Evolutionary conservation across 306 rosid species (phyloP).

Genomic region (Casuarina cunninghamiana): DNA sequence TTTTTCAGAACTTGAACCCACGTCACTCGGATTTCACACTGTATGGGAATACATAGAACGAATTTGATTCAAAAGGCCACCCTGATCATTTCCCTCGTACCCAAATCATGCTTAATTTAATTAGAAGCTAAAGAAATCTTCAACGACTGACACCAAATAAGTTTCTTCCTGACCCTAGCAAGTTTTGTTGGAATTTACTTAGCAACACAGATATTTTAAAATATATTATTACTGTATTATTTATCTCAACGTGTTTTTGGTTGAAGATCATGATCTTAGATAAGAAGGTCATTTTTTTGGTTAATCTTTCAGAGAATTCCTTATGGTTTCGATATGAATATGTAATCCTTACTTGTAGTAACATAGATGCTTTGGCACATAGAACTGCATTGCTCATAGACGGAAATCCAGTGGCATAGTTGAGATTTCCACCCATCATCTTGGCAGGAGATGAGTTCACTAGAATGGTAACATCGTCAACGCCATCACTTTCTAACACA

Average conservation of each 20-base stretch:
- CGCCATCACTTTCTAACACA: constrained; percentile 89
- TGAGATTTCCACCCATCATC: constrained; percentile 71
- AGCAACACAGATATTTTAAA: neutral
- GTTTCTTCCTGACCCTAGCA: neutral
- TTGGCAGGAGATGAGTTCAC: constrained; percentile 89
- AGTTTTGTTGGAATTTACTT: neutral
- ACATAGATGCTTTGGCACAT: constrained; percentile 97
- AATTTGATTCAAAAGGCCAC: neutral
- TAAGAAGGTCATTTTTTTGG: neutral
- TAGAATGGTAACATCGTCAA: constrained; percentile 89
- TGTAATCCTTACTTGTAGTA: constrained; percentile 66
- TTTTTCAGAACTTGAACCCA: neutral
- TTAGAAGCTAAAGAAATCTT: neutral
- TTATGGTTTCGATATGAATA: neutral
- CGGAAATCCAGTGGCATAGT: constrained; percentile 73
- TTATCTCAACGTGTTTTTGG: neutral
- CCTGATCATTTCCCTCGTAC: neutral
- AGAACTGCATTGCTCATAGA: constrained; percentile 69
- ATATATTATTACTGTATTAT: neutral
- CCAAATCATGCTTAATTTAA: neutral
- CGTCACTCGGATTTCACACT: neutral
- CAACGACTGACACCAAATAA: neutral
- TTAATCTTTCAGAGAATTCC: neutral
- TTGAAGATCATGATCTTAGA: neutral
- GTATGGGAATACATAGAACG: neutral